Evolutionary conservation across 164 flowering plant species (phyloP), one percentile per base, ranked within the genome.

Genomic region (Berberis thunbergii): DNA sequence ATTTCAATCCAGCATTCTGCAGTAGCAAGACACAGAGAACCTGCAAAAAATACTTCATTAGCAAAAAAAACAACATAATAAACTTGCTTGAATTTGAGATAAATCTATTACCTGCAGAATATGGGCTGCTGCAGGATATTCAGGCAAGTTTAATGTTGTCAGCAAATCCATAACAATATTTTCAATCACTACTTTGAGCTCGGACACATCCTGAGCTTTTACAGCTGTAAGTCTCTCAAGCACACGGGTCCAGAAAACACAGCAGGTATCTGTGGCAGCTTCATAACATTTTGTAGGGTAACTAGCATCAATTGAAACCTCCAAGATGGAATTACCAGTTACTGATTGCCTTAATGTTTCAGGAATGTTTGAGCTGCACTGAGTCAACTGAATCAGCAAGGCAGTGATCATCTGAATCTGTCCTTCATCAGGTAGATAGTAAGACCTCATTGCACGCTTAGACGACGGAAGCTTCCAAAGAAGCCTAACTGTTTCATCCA

Each of bases 351-450:
- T 82, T 52, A 91, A 74, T 64, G 75, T 67, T 50, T 83, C 88
- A 70, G 96, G 97, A 69, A 85, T 82, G 64, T 80, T 85, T 43
- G 89, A 79, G 75, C 96, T 85, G 64, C 78, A 74, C 59, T 89
- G 97, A 81, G 91, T 84, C 76, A 95, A 69, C 74, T 89, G 97
- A 78, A 95, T 84, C 69, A 95, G 75, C 77, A 95, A 78, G 46
- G 96, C 99, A 60, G 96, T 83, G 46, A 91, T 70, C 88, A 95
- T 87, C 73, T 95, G 99, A 68, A 95, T 91, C 77, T 91, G 99
- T 69, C 74, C 99, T 76, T 89, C 97, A 75, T 91, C 99, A 59
- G 96, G 90, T 48, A 95, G 78, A 73, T 82, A 94, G 78, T 91
- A 91, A 39, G 88, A 65, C 73, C 99, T 84, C 38, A 81, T 58